Percentiles rank a stretch among this genome's conserved stretches.
These are phyloP conservation scores for Leucocoprinus sp. DNA, from an alignment of 768 basidiomycete genomes.

Conservation along the genomic window DNA sequence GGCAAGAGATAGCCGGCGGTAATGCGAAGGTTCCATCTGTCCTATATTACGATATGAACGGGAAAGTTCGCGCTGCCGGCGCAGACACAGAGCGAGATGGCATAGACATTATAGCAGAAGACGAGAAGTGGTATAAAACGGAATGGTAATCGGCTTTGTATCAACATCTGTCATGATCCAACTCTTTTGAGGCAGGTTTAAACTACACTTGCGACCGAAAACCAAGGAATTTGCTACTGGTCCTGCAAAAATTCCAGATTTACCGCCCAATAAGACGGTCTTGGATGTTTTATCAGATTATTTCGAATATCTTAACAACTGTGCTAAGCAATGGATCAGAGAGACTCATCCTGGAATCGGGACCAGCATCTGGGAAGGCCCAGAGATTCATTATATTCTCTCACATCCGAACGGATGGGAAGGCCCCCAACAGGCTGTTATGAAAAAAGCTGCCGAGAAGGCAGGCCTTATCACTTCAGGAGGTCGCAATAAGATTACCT, in stretches of 20 bases:
- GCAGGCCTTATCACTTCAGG: slow-evolving; percentile 39
- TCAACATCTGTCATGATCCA: neutral
- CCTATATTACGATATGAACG: slow-evolving; percentile 12
- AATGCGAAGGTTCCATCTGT: slow-evolving; percentile 14
- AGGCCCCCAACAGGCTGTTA: slow-evolving; percentile 41
- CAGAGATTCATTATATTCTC: slow-evolving; percentile 42
- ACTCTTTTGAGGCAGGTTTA: slow-evolving; percentile 20
- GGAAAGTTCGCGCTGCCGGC: slow-evolving; percentile 10
- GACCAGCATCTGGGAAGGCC: slow-evolving; percentile 31
- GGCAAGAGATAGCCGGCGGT: slow-evolving; percentile 12
- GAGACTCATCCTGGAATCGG: slow-evolving; percentile 36
- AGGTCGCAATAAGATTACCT: slow-evolving; percentile 33
- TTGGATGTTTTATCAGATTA: slow-evolving; percentile 39
- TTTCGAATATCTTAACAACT: slow-evolving; percentile 35
- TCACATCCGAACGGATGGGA: slow-evolving; percentile 60
- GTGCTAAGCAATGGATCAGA: slow-evolving; percentile 35
- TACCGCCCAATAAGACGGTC: slow-evolving; percentile 33
- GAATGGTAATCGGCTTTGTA: slow-evolving; percentile 8
- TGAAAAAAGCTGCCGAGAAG: slow-evolving; percentile 41
- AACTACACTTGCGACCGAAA: slow-evolving; percentile 25
- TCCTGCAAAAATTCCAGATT: slow-evolving; percentile 21
- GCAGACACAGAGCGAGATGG: slow-evolving; percentile 13
- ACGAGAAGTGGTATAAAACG: slow-evolving; percentile 11
- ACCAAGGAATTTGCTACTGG: slow-evolving; percentile 10
- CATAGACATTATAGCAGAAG: slow-evolving; percentile 11